Conservation (phyloP, 331 rosid genomes). For the Quercus tomentella region DNA sequence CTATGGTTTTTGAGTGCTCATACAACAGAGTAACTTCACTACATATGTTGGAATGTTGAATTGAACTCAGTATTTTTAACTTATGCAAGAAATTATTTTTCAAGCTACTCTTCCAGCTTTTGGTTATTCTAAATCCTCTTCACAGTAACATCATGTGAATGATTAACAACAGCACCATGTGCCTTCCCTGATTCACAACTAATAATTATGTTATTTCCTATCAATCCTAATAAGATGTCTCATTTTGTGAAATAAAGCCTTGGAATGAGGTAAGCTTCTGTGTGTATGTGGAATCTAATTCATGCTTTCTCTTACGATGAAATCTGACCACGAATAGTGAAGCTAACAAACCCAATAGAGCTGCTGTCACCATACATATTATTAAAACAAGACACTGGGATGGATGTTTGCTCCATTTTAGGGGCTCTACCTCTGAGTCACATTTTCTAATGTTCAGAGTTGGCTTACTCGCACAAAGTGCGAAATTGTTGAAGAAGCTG, state of each 20-base stretch:
- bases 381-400: slow-evolving; percentile 45
- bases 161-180: slow-evolving; percentile 40
- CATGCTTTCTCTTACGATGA: slow-evolving; percentile 22
- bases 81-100: slow-evolving; percentile 58
- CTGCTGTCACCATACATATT: slow-evolving; percentile 24
- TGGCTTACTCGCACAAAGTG: slow-evolving; percentile 45
- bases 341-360: slow-evolving; percentile 16
- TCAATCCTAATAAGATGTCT: slow-evolving; percentile 43
- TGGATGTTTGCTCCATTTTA: slow-evolving; percentile 32
- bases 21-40: slow-evolving; percentile 67
- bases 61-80: slow-evolving; percentile 54
- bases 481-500: slow-evolving; percentile 68
- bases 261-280: slow-evolving; percentile 77
- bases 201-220: slow-evolving; percentile 58
- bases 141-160: slow-evolving; percentile 52
- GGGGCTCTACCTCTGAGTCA: slow-evolving; percentile 16
- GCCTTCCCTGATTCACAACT: slow-evolving; percentile 77
- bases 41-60: slow-evolving; percentile 60
- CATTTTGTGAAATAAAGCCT: slow-evolving; percentile 55
- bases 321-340: slow-evolving; percentile 18
- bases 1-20: slow-evolving; percentile 53
- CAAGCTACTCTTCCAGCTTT: slow-evolving; percentile 45
- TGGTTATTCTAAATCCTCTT: slow-evolving; percentile 47
- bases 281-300: slow-evolving; percentile 25
- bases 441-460: slow-evolving; percentile 37